A percentile compares a stretch with the other conserved stretches of the same genome.
Evolutionary conservation across 2,329 filamentous ascomycete genomes (phyloP).

Genomic region (Boeremia exigua): DNA sequence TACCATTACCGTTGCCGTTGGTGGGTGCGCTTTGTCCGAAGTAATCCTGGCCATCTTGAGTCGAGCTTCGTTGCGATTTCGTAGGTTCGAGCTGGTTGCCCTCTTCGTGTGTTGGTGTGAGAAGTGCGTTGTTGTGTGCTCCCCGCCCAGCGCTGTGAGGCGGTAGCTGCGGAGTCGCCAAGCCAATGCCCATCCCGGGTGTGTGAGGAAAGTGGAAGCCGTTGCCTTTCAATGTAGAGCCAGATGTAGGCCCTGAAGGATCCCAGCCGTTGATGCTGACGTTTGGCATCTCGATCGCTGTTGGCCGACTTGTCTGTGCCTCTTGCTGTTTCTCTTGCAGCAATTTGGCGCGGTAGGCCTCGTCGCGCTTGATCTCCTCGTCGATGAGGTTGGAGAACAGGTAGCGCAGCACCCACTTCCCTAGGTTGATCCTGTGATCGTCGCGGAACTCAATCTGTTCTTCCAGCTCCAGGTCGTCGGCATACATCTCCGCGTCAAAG

Average conservation of each 20-base stretch:
- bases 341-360: constrained; percentile 71
- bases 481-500: constrained; percentile 97
- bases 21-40: constrained; percentile 56
- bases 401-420: constrained; percentile 94
- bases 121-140: constrained; percentile 45
- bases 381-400: constrained; percentile 89
- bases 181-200: constrained; percentile 77
- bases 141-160: constrained; percentile 46
- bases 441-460: constrained; percentile 83
- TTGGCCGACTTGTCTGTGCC: constrained; percentile 65
- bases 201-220: constrained; percentile 67
- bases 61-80: constrained; percentile 60
- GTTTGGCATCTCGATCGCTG: constrained; percentile 64
- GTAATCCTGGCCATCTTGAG: constrained; percentile 71
- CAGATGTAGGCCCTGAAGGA: constrained; percentile 52
- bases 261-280: constrained; percentile 55
- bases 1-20: constrained; percentile 35
- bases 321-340: constrained; percentile 67
- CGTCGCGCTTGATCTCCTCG: constrained; percentile 86
- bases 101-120: constrained; percentile 52
- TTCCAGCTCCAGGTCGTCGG: constrained; percentile 80
- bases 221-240: constrained; percentile 64
- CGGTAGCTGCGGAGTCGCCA: constrained; percentile 68
- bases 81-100: constrained; percentile 59
- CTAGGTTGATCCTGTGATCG: constrained; percentile 95